These are phyloP conservation scores for Imleria badia DNA, from an alignment of 768 basidiomycete genomes.

Conservation along the genomic window DNA sequence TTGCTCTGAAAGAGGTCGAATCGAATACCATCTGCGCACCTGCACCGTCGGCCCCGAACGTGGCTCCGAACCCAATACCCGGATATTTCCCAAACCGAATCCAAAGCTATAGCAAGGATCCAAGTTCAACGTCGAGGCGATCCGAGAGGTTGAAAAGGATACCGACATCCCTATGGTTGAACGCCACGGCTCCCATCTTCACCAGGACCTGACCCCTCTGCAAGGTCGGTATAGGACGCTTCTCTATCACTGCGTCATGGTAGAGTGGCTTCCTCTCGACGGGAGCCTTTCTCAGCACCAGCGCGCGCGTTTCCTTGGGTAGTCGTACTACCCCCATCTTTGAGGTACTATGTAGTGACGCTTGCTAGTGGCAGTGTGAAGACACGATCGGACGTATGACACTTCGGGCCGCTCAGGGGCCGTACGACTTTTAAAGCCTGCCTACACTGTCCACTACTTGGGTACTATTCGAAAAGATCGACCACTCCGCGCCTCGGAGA, in stretches of 20 bases:
- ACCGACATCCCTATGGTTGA: conserved; percentile 75
- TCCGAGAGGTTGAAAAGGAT: not conserved
- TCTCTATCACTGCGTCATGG: conserved; percentile 57
- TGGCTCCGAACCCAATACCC: conserved; percentile 53
- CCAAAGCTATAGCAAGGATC: conserved; percentile 55
- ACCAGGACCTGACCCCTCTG: conserved; percentile 62
- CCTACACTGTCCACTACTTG: not conserved
- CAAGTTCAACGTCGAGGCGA: not conserved
- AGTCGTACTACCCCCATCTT: conserved; percentile 17
- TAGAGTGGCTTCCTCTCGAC: conserved; percentile 42
- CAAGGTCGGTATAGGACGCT: conserved; percentile 49
- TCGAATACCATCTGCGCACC: conserved; percentile 39
- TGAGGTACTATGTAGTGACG: too few relatives aligned
- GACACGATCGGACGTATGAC: not conserved
- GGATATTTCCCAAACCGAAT: conserved; percentile 70
- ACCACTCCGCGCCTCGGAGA: conserved; percentile 36
- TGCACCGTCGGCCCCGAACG: conserved; percentile 73
- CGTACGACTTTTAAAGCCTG: too few relatives aligned
- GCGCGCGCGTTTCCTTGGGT: conserved; percentile 46
- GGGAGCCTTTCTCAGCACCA: conserved; percentile 48
- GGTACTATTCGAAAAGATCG: conserved; percentile 34
- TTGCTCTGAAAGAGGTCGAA: not conserved
- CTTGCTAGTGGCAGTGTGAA: not conserved
- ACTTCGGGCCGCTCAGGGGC: not conserved
- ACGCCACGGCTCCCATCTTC: conserved; percentile 64